phyloP scores from a whole-genome alignment of 2,329 filamentous ascomycete species.

The Alternaria incomplexa region DNA sequence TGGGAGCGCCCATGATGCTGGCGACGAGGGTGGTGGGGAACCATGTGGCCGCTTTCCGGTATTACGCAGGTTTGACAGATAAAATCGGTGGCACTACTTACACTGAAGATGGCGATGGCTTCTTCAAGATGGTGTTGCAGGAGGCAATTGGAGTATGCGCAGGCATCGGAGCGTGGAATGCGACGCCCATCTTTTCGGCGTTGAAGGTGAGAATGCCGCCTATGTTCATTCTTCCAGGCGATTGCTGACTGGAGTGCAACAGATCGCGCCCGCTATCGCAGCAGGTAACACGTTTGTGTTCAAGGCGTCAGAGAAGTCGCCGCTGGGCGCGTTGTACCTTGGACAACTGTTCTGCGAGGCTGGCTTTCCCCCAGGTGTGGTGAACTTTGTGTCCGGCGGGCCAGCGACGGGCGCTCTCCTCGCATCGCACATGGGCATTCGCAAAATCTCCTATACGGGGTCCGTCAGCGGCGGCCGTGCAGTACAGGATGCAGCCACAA shows the following conservation, averaged over 20 bases:
- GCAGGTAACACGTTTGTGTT: constrained; percentile 41
- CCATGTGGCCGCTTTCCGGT: not conserved
- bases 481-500: constrained; percentile 50
- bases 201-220: not conserved
- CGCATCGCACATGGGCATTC: constrained; percentile 50
- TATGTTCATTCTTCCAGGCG: not conserved
- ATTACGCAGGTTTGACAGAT: constrained; percentile 22
- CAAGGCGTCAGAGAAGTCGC: constrained; percentile 39
- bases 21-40: constrained; percentile 12
- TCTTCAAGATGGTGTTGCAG: not conserved
- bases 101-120: not conserved
- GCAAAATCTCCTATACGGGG: constrained; percentile 53
- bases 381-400: constrained; percentile 45
- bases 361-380: constrained; percentile 49
- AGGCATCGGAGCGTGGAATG: constrained; percentile 42
- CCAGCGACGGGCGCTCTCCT: constrained; percentile 45
- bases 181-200: constrained; percentile 18
- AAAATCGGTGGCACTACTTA: constrained; percentile 29
- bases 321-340: constrained; percentile 26
- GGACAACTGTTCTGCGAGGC: constrained; percentile 40
- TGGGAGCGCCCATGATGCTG: constrained; percentile 20
- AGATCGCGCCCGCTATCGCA: constrained; percentile 41
- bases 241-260: constrained; percentile 30
- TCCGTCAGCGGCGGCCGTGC: constrained; percentile 47
- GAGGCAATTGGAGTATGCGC: constrained; percentile 38